phyloP scores from a whole-genome alignment of 805 yeast genomes.

The Myxozyma melibiosi region DNA sequence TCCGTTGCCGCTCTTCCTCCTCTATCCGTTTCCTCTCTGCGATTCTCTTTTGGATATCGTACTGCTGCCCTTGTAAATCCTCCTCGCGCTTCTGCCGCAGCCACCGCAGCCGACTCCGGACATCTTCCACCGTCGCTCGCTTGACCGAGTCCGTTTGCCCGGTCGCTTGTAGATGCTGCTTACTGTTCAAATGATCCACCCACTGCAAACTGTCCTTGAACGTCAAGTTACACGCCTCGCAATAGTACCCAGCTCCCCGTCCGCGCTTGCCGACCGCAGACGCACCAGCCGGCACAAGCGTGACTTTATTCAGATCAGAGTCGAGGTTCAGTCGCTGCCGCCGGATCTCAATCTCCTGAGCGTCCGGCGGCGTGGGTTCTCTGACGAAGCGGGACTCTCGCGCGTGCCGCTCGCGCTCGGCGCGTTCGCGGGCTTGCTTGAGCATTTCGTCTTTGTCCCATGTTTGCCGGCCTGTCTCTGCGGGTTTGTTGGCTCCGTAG shows the following conservation, averaged over 20 bases:
- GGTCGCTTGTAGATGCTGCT: conserved; percentile 51
- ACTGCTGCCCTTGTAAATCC: conserved; percentile 33
- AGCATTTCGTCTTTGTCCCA: conserved; percentile 31
- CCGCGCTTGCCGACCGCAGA: conserved; percentile 48
- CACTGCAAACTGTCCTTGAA: conserved; percentile 81
- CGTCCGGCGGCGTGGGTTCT: conserved; percentile 35
- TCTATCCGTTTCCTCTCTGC: conserved; percentile 45
- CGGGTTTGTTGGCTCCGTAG: conserved; percentile 24
- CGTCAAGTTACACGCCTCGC: conserved; percentile 76
- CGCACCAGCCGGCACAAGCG: conserved; percentile 43
- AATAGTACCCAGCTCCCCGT: conserved; percentile 78
- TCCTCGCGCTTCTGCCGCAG: conserved; percentile 43
- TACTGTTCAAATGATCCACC: conserved; percentile 80
- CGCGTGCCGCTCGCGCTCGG: conserved; percentile 21
- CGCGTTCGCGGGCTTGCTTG: conserved; percentile 29
- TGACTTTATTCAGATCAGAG: conserved; percentile 41
- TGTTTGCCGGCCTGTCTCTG: conserved; percentile 30
- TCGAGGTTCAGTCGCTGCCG: conserved; percentile 38
- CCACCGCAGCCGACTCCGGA: conserved; percentile 46
- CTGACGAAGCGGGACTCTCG: conserved; percentile 24
- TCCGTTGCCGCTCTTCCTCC: conserved; percentile 44
- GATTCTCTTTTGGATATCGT: conserved; percentile 48
- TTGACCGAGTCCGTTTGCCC: conserved; percentile 47
- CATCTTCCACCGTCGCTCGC: conserved; percentile 53
- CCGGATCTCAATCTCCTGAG: conserved; percentile 36